Conservation (phyloP, 306 rosid species). For the Cicer pinnatifidum region DNA sequence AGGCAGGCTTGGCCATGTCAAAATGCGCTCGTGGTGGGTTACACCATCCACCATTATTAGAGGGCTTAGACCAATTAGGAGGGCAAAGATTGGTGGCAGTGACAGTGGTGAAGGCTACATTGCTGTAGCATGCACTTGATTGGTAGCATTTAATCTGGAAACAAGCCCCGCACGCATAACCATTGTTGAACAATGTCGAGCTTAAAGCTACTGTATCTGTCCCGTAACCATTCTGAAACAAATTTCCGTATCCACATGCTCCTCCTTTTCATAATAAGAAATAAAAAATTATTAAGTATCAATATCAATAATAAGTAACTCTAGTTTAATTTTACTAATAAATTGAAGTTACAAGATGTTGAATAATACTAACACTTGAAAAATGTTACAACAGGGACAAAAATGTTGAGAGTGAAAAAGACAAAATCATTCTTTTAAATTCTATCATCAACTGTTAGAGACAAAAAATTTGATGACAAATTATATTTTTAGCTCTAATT, state of each 20-base stretch:
- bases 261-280: constrained; percentile 56
- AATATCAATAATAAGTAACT: background rate
- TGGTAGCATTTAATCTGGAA: constrained; percentile 74
- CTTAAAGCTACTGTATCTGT: constrained; percentile 80
- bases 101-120: constrained; percentile 61
- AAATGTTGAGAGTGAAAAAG: too few species aligned
- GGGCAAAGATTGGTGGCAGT: constrained; percentile 95
- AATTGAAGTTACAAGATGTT: background rate
- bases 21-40: constrained; percentile 87
- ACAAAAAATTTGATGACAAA: too few species aligned
- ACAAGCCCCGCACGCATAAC: constrained; percentile 84
- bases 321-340: background rate
- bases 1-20: constrained; percentile 91
- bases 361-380: too few species aligned
- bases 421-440: too few species aligned
- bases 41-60: constrained; percentile 91
- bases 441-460: too few species aligned
- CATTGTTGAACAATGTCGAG: constrained; percentile 78
- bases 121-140: constrained; percentile 54
- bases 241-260: constrained; percentile 91
- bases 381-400: too few species aligned
- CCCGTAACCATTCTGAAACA: constrained; percentile 77
- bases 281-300: background rate
- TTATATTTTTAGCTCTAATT: too few species aligned
- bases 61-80: constrained; percentile 75